Conservation (phyloP, 495 filamentous ascomycete species). For the Aspergillus leporis region DNA sequence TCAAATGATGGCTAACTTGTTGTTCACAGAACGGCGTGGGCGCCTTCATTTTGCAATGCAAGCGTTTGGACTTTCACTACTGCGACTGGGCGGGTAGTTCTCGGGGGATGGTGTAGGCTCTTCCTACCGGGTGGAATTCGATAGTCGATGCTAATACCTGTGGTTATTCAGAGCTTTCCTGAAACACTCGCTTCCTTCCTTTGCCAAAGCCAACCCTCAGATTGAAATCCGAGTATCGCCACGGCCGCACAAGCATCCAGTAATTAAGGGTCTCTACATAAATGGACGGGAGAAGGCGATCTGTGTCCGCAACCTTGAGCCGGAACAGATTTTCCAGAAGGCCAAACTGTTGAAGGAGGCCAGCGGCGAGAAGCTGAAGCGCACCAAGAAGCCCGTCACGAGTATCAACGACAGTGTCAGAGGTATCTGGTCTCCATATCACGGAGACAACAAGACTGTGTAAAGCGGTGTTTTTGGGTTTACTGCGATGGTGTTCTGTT, state of each 20-base stretch:
- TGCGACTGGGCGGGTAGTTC: constrained; percentile 94
- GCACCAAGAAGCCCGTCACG: constrained; percentile 74
- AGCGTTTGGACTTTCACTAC: constrained; percentile 91
- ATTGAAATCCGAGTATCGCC: constrained; percentile 91
- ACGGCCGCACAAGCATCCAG: constrained; percentile 80
- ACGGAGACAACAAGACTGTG: constrained; percentile 59
- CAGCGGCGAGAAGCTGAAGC: constrained; percentile 82
- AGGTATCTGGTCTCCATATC: constrained; percentile 93
- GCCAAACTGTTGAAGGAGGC: constrained; percentile 75
- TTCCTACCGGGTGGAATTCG: neutral
- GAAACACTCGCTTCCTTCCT: constrained; percentile 67
- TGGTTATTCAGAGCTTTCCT: constrained; percentile 68
- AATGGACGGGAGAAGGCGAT: constrained; percentile 85
- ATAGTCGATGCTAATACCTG: constrained; percentile 3
- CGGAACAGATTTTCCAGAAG: constrained; percentile 79
- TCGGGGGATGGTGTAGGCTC: constrained; percentile 84
- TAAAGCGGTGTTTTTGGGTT: constrained; percentile 21
- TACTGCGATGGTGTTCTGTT: constrained; percentile 26
- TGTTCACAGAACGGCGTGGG: constrained; percentile 82
- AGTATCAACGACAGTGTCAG: constrained; percentile 91
- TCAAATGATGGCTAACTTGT: constrained; percentile 8
- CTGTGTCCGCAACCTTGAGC: constrained; percentile 83
- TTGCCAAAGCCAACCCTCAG: constrained; percentile 79
- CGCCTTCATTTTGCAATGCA: constrained; percentile 97
- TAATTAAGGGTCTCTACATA: constrained; percentile 84